Conservation (phyloP, 2,329 filamentous ascomycete species). For the Dendryphion nanum region DNA sequence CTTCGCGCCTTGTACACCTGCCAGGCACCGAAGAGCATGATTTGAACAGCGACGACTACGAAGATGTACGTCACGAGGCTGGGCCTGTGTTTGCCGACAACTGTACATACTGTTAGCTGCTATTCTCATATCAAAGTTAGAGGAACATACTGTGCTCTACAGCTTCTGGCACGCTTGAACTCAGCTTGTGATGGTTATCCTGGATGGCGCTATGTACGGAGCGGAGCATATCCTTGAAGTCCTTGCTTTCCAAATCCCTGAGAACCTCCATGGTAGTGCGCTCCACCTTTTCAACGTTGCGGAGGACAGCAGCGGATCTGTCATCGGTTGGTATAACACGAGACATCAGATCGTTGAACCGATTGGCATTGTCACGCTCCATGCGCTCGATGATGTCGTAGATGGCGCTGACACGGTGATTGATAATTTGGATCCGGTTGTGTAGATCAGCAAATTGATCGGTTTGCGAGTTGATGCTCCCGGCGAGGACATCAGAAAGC, state of each 20-base stretch:
- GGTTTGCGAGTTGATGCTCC: constrained; percentile 44
- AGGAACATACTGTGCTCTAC: constrained; percentile 49
- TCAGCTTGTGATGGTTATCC: constrained; percentile 53
- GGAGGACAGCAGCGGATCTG: constrained; percentile 39
- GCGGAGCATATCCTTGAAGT: constrained; percentile 55
- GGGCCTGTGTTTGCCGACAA: constrained; percentile 53
- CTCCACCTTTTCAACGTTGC: constrained; percentile 55
- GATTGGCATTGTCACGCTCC: constrained; percentile 53
- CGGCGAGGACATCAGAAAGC: constrained; percentile 45
- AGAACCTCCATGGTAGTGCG: constrained; percentile 50
- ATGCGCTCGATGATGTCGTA: constrained; percentile 57
- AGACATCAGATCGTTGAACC: constrained; percentile 53
- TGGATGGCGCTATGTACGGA: constrained; percentile 55
- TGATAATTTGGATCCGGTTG: constrained; percentile 73
- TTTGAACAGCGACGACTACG: constrained; percentile 72
- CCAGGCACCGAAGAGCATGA: constrained; percentile 67
- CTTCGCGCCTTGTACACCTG: constrained; percentile 77
- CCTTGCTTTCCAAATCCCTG: constrained; percentile 55
- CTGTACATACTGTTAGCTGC: constrained; percentile 33
- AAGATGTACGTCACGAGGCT: constrained; percentile 64
- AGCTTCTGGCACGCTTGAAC: constrained; percentile 50
- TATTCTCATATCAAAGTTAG: neutral
- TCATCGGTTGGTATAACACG: constrained; percentile 31
- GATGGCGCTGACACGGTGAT: constrained; percentile 65
- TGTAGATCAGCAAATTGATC: constrained; percentile 81